These are phyloP conservation scores for Marchantia polymorpha DNA, from an alignment of 225 moss, liverwort and hornwort species.

Conservation along the genomic window DNA sequence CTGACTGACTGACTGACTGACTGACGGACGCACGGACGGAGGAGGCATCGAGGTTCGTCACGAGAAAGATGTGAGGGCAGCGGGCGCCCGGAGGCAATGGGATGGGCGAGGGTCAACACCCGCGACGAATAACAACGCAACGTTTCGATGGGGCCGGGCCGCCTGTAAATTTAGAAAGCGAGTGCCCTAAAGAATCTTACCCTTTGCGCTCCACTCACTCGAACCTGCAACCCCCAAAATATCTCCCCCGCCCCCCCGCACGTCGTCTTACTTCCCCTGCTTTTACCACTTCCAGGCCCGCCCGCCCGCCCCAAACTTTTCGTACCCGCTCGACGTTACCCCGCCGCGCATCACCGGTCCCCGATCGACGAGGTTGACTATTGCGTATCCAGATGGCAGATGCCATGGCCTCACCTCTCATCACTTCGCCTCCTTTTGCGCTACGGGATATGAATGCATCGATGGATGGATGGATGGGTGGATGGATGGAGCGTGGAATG, in stretches of 20 bases:
- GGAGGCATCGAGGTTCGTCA: not conserved
- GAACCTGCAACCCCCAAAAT: not conserved
- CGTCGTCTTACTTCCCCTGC: not conserved
- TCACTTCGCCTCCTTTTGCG: no score
- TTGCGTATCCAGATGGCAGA: not conserved
- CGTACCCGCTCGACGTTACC: not conserved
- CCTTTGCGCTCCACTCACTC: conserved; percentile 1
- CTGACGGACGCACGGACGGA: not conserved
- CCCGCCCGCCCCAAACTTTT: not conserved
- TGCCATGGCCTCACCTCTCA: no score
- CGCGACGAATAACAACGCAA: not conserved
- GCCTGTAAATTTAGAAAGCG: not conserved
- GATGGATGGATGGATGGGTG: not conserved
- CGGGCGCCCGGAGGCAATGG: not conserved
- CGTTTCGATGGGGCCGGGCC: not conserved
- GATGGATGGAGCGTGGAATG: not conserved
- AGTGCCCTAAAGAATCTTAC: not conserved
- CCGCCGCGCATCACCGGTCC: not conserved
- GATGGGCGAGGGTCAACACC: not conserved
- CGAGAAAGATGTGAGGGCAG: not conserved
- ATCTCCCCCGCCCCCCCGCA: not conserved
- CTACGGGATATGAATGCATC: no score
- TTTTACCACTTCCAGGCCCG: no score
- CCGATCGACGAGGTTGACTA: not conserved
- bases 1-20: no score